Evolutionary conservation across 106 monocot species (phyloP), one percentile per base, ranked within the genome.

Genomic region (Platanthera zijinensis): DNA sequence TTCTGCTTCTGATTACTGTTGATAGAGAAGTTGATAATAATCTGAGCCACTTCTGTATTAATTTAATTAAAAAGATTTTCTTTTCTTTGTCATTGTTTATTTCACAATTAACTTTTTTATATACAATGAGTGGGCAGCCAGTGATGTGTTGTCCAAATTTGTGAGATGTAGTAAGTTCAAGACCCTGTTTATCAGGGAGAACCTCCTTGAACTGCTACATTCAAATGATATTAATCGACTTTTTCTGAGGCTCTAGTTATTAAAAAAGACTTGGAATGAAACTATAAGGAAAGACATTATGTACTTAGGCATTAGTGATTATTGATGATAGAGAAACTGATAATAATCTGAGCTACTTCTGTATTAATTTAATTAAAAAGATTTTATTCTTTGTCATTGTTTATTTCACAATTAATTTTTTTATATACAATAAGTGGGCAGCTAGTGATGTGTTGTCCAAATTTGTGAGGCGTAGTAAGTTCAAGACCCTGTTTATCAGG

Each of bases 171-270:
- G 59, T 5, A 18, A 59, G 59, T 59, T 19, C 59, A 59, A 59
- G 59, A 59, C 59, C 59, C 59, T 59, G 59, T 59, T 59, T 54
- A 12, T 59, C 59, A 59, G 59, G 59, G 72, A 77, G 72, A 82
- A 82, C 71, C 71, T 77, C 76, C 77, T 51, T 82, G 82, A 61
- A 17, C 59, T 28, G 47, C 74, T 52, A 53, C 76, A 81, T 25
- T 56, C 19, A 76, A 15, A 70, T 81, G 76, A 81, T 49, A 81
- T 76, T 48, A 81, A 52, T 57, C 15, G 70, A 76, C 69, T 9
- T 30, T 25, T 50, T 76, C 76, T 81, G 81, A 81, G 75, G 82
- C 62, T 4, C 30, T 66, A 1, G 7, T 10, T 32, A 25, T 25
- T 25, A 25, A 25, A 25, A 25, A 25, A 25, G 25, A 25, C 25